A percentile compares a stretch with the other conserved stretches of the same genome.
Evolutionary conservation across 345 rosid species (phyloP).

Genomic region (Moricandia moricandioides): DNA sequence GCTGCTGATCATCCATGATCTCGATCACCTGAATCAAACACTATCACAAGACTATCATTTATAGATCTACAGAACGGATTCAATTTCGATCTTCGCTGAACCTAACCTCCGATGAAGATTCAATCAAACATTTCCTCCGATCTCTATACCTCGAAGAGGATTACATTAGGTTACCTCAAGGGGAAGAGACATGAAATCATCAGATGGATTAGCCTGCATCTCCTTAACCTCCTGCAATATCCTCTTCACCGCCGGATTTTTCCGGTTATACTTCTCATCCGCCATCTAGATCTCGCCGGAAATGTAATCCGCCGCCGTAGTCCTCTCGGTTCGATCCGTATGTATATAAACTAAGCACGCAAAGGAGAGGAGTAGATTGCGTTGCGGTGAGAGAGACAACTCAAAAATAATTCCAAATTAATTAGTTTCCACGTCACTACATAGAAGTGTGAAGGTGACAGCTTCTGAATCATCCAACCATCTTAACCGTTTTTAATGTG

Average conservation of each 20-base stretch:
- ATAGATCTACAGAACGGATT: neutral
- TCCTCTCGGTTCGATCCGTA: neutral
- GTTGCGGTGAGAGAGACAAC: neutral
- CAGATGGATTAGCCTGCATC: constrained; percentile 97
- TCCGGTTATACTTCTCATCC: constrained; percentile 77
- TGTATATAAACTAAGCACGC: neutral
- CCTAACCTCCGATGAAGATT: neutral
- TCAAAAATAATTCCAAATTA: neutral
- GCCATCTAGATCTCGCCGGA: constrained; percentile 49
- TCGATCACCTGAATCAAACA: neutral
- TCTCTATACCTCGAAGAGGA: constrained; percentile 7
- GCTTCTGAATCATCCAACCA: neutral
- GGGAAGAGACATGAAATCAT: constrained; percentile 97
- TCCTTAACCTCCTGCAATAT: constrained; percentile 96
- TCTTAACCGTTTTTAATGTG: neutral
- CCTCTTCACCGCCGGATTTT: constrained; percentile 97
- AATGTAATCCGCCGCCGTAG: constrained; percentile 14
- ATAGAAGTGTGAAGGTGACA: constrained; percentile 4
- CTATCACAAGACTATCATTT: neutral
- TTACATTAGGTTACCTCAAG: constrained; percentile 58
- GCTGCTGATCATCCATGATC: neutral
- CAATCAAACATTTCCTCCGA: neutral
- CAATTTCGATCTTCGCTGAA: neutral
- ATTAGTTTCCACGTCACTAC: constrained; percentile 21
- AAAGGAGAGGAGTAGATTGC: neutral